Base-by-base conservation (phyloP, 2,329 filamentous ascomycete species). In the Berkeleyomyces rouxiae region DNA sequence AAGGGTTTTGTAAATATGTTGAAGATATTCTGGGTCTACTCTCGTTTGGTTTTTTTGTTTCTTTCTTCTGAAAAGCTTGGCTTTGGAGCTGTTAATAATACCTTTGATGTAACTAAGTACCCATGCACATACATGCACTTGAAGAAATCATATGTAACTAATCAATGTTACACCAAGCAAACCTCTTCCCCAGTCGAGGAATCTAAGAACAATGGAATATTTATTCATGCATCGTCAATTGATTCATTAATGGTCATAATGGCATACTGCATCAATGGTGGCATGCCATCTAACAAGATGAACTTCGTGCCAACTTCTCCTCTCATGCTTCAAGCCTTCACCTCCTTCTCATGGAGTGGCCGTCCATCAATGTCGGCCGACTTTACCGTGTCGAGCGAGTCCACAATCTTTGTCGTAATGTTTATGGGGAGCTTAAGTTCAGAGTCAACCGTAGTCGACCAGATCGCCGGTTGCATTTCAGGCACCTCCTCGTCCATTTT, bases 401-500 rank as follows among this genome's bases (percentile, higher is more conserved):
- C 74, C 61, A 66, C 43, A 37, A 76, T 74, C 2, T 71, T 69
- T 58, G 78, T 74, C 0, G 70, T 36, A n/a, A 76, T 75, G 1
- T 71, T 69, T 58, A 77, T 74, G 0, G 70, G 76, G 13, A 44
- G 49, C 0, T 66, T 63, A n/a, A 78, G 76, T 16, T 77, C 75
- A 51, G 75, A 74, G 3, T 69, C 69, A 51, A 78, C 74, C 0
- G 71, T 76, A 0, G 86, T 86, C 64, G 84, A 83, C 90, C 90
- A 95, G 70, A 95, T 83, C 0, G 89, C 83, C 1, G 88, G 74
- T 58, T 75, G 72, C 67, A 82, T 81, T 73, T 96, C 86, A 1
- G 81, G 81, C 3, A 95, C 84, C 0, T 83, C 80, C 60, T 87
- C 83, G 3, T 84, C 83, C 43, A 81, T 76, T 13, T 76, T 77